Conservation (phyloP, 2,329 filamentous ascomycete genomes). For the Shiraia sp. region DNA sequence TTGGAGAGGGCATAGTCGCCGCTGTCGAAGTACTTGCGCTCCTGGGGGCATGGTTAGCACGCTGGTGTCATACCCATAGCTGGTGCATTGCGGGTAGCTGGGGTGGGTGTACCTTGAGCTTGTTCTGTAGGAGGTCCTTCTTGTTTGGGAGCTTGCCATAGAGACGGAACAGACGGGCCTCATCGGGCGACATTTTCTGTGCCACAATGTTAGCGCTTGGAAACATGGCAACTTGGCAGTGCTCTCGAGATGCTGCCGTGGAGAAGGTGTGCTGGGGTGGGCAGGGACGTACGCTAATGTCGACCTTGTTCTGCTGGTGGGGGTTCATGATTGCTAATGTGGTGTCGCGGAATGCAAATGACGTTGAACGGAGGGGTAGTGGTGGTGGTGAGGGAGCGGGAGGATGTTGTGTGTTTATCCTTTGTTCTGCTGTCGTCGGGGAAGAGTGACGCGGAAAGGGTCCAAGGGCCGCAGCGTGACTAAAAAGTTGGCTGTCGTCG, state of each 20-base stretch:
- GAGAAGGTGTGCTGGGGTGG: conserved; percentile 16
- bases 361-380: conserved; percentile 13
- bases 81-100: neutral
- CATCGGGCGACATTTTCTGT: conserved; percentile 88
- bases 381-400: conserved; percentile 10
- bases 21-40: conserved; percentile 96
- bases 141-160: conserved; percentile 98
- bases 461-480: conserved; percentile 22
- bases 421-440: conserved; percentile 30
- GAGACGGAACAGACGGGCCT: conserved; percentile 93
- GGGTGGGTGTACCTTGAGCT: conserved; percentile 73
- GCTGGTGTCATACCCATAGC: neutral
- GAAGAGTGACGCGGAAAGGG: conserved; percentile 10
- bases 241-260: conserved; percentile 4
- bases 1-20: conserved; percentile 96
- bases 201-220: conserved; percentile 22
- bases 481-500: conserved; percentile 21
- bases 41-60: conserved; percentile 50
- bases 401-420: conserved; percentile 27
- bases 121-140: conserved; percentile 95
- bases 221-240: neutral
- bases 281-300: conserved; percentile 76
- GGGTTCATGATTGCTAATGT: conserved; percentile 72
- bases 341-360: conserved; percentile 12
- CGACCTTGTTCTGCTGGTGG: conserved; percentile 97